Conservation (phyloP, 345 rosid species). For the Gossypium ekmanianum region DNA sequence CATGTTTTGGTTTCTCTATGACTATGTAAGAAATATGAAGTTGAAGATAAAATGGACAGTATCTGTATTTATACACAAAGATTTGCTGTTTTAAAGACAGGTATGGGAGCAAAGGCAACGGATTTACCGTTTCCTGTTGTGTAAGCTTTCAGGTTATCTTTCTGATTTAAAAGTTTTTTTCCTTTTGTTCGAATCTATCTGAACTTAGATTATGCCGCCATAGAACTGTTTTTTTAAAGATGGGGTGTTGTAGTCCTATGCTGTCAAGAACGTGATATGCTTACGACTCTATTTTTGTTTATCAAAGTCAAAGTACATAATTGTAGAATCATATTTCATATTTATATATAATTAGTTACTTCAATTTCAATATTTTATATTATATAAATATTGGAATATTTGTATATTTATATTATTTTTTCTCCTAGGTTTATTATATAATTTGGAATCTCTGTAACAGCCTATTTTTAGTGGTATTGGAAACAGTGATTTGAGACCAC, state of each 20-base stretch:
- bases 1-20: background rate
- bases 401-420: no score
- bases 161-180: no score
- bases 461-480: no score
- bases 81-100: background rate
- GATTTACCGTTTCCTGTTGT: background rate
- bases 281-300: no score
- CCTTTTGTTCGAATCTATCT: background rate
- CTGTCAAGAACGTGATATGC: background rate
- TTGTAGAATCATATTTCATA: no score
- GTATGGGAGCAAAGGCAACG: background rate
- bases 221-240: background rate
- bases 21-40: background rate
- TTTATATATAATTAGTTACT: no score
- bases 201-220: background rate
- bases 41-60: background rate
- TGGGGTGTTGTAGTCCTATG: background rate
- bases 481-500: no score
- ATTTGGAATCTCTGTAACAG: no score
- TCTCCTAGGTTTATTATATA: no score
- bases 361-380: no score
- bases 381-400: no score
- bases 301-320: no score
- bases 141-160: background rate
- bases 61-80: background rate